Base-by-base conservation (phyloP, 768 basidiomycete species). In the Calocera cornea region DNA sequence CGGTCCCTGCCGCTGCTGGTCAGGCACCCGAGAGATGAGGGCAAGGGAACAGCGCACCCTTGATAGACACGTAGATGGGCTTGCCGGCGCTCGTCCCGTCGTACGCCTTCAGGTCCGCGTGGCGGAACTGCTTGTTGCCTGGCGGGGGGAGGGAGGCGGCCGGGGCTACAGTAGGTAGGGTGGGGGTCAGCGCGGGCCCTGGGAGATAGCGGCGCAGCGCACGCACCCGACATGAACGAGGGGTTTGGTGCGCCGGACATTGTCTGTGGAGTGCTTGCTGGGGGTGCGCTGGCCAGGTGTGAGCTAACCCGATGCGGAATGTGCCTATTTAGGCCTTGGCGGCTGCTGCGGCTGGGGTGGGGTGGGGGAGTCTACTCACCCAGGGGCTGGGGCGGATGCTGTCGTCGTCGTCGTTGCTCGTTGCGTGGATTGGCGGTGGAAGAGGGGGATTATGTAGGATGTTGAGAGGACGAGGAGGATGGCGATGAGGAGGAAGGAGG, bases 51-150 rank as follows among this genome's bases (percentile, higher is more conserved):
- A 16, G 22, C 74, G 47, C 68, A 87, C 91, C 92, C 82, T 97
- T 97, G 79, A 98, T 95, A 34, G 92, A 88, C 47, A 98, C 88
- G 71, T 89, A 93, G 69, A 98, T 90, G 0, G 92, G 90, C 71
- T 84, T 84, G 41, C 76, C 72, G 0, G 81, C 74, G 69, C 86
- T 83, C 0, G 80, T 78, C 19, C 95, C 95, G 76, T 94, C 85
- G 75, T 80, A 93, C 72, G 81, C 70, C 41, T 81, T 85, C 68
- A 98, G 81, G 70, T 89, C 77, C 69, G 83, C 82, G 17, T 81
- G 80, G 0, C 90, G 88, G 79, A 85, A 90, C 0, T 89, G 87
- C 74, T 92, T 87, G 70, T 87, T 79, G 76, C 90, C 89, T 22
- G 92, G 90, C 0, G 87, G 40, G 22, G 65, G n/a, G n/a, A 69